Evolutionary conservation across 2,329 filamentous ascomycete genomes (phyloP), one percentile per base, ranked within the genome.

Genomic region (Ophiostoma fasciatum): DNA sequence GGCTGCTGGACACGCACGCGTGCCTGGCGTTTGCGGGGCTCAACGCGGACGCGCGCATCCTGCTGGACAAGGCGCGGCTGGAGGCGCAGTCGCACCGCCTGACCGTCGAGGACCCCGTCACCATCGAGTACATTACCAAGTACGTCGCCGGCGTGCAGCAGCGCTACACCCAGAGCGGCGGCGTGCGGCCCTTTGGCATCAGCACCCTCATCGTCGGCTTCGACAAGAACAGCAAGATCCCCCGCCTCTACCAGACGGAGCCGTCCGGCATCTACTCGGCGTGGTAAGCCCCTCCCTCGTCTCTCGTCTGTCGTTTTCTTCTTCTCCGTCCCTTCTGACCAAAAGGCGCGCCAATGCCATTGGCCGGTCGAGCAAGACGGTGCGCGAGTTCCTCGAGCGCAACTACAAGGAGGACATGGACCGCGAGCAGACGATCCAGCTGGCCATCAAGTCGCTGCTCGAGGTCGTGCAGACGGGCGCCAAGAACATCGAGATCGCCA

Each of bases 341-440:
- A 18, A 14, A 11, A 96, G 90, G 90, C 96, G 98, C 71, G 92
- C 90, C 51, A 98, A 98, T 55, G 90, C 90, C 39, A 98, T 98
- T 53, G 90, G 90, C 40, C 81, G 90, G 53, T 96, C 88, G 36
- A 94, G 84, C 73, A 98, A 98, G 73, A 98, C 90, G 9, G 90
- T 98, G 39, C 82, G 90, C 52, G 90, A 98, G 58, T 98, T 98
- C 62, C 74, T 98, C 48, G 90, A 98, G 64, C 79, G 92, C 56
- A 94, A 98, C 65, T 93, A 98, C 72, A 93, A 94, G 68, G 84
- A 92, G 51, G 82, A 83, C 44, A 94, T 98, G 87, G 82, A 94
- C 57, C 77, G 87, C 45, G 85, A 94, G 63, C 79, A 84, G 50
- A 96, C 92, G 28, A 92, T 98, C 58, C 85, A 92, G 56, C 69